A percentile compares a stretch with the other conserved stretches of the same genome.
These are phyloP conservation scores for Nyssa sinensis DNA, from an alignment of 148 eudicot species.

Conservation along the genomic window DNA sequence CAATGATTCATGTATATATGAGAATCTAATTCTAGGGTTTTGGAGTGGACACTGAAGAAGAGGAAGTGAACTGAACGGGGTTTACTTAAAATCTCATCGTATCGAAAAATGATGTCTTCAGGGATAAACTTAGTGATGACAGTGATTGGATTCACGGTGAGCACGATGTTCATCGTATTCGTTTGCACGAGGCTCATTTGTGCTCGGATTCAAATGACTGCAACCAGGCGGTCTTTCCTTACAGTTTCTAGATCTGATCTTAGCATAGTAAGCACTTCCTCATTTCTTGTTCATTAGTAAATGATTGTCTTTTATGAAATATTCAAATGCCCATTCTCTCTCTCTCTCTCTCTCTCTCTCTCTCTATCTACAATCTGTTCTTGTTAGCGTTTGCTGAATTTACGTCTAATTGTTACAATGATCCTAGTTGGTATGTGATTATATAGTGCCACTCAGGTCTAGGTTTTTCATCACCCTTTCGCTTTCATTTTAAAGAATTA, in stretches of 20 bases:
- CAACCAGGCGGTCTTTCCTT: conserved; percentile 56
- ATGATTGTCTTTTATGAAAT: neutral
- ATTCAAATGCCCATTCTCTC: neutral
- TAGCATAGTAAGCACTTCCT: conserved; percentile 44
- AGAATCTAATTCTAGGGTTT: conserved; percentile 7
- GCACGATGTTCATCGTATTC: conserved; percentile 84
- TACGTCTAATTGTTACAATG: neutral
- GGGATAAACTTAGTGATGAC: conserved; percentile 92
- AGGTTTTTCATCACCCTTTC: neutral
- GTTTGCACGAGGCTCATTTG: conserved; percentile 88
- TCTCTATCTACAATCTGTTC: neutral
- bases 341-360: neutral
- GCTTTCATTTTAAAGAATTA: too few species aligned
- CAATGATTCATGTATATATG: neutral
- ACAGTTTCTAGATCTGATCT: conserved; percentile 64
- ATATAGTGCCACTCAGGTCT: neutral
- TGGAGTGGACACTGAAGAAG: neutral
- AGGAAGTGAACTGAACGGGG: neutral
- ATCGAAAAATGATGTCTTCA: conserved; percentile 44
- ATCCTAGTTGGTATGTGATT: neutral
- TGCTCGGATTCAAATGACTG: conserved; percentile 72
- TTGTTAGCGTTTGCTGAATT: neutral
- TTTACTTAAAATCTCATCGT: neutral
- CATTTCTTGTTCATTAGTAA: neutral
- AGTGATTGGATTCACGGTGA: conserved; percentile 81